Evolutionary conservation across 164 flowering plant species (phyloP), one percentile per base, ranked within the genome.

Genomic region (Tinospora cordifolia): DNA sequence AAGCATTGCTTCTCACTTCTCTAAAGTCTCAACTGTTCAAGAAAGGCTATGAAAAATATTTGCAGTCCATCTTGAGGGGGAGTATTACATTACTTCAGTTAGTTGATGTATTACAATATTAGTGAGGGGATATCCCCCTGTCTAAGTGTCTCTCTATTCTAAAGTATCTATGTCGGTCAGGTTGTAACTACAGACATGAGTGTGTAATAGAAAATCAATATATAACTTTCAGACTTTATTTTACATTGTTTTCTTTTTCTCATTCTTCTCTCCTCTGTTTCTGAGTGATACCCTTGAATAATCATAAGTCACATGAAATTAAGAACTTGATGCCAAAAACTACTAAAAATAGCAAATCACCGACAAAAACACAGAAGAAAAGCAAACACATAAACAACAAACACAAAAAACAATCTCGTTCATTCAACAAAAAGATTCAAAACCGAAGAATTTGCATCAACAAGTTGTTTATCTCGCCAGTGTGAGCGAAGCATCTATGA

Each of bases 381-480:
- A 19, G 0, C 19, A 24, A 54, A 54, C 9, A 51, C 59, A 51
- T 0, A 51, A 21, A 54, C 9, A 3, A 22, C 7, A 54, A n/a
- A 51, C n/a, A 7, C 60, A 14, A 44, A 14, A 44, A 44, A 44
- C 12, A 14, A 44, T 44, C 47, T 44, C 47, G 47, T 44, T 44
- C 24, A 17, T 19, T 17, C 60, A 19, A 57, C 9, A 30, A 19
- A 39, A 30, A 30, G 36, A 30, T 30, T 30, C 36, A 30, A 6
- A 40, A 25, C 34, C 3, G 36, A 39, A 10, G 51, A 2, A 12
- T 6, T 59, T 3, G 39, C 40, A 38, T 22, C 1, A 9, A 14
- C 22, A 58, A 57, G 19, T 19, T 34, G 7, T 19, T 25, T 72
- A 93, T 94, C 97, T 93, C 98, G 46, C 87, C 88, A 2, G 96